Conservation (phyloP, 352 stramenopile species). For the Phytophthora pluvialis region DNA sequence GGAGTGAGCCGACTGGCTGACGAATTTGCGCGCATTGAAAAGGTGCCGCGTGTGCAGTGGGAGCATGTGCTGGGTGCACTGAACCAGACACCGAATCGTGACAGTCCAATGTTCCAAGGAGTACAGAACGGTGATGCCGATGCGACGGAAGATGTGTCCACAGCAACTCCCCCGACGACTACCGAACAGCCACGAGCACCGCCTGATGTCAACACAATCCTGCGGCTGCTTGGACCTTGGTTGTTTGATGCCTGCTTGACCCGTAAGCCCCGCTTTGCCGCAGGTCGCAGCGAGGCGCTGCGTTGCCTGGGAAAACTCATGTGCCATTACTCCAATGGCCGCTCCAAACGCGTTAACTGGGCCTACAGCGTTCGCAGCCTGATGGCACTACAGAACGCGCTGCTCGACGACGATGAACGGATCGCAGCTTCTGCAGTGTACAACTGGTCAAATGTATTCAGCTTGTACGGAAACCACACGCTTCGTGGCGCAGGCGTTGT, state of each 20-base stretch:
- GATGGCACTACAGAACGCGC: constrained; percentile 79
- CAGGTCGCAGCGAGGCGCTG: constrained; percentile 76
- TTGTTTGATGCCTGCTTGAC: constrained; percentile 87
- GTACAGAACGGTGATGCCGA: constrained; percentile 48
- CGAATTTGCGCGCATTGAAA: constrained; percentile 74
- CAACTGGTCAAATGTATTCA: constrained; percentile 88
- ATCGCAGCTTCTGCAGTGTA: constrained; percentile 81
- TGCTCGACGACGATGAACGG: constrained; percentile 83
- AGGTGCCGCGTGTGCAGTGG: constrained; percentile 75
- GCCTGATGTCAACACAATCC: constrained; percentile 87
- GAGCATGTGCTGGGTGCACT: constrained; percentile 73
- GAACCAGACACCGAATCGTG: constrained; percentile 52
- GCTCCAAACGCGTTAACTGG: constrained; percentile 85
- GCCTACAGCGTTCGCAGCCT: constrained; percentile 83
- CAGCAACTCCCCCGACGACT: constrained; percentile 13
- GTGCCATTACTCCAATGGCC: constrained; percentile 69
- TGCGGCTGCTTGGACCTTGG: constrained; percentile 83
- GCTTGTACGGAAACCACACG: constrained; percentile 83
- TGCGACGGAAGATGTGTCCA: constrained; percentile 25
- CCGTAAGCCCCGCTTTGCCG: constrained; percentile 70
- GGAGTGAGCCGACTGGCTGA: constrained; percentile 80
- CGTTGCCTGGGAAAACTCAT: constrained; percentile 80
- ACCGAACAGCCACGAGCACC: constrained; percentile 56
- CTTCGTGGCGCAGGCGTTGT: constrained; percentile 80
- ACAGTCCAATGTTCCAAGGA: constrained; percentile 52